These are phyloP conservation scores for Hypoxylon sp. DNA, from an alignment of 2,329 filamentous ascomycete species.

Conservation along the genomic window DNA sequence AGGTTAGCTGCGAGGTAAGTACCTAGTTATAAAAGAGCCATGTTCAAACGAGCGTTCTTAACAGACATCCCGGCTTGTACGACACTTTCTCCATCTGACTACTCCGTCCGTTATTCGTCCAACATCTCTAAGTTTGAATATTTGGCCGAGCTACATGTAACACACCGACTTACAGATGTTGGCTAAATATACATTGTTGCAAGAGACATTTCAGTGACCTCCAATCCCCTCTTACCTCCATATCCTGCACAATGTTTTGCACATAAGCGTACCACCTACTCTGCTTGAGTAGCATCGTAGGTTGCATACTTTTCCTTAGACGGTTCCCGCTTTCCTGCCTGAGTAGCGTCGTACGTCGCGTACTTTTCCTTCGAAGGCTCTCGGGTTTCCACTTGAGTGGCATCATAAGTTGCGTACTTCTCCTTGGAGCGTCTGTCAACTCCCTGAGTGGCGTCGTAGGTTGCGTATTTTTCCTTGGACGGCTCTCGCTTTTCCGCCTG, in stretches of 20 bases:
- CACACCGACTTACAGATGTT: not conserved
- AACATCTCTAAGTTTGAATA: not conserved
- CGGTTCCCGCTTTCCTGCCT: not conserved
- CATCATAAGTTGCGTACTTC: conserved; percentile 1
- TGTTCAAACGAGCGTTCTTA: not conserved
- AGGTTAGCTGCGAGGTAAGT: too few relatives aligned
- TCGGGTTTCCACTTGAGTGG: not conserved
- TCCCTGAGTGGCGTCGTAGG: not conserved
- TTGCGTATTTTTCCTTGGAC: conserved; percentile 9
- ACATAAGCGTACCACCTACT: not conserved
- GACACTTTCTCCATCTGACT: not conserved
- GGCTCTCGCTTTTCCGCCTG: not conserved
- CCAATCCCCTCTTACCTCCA: not conserved
- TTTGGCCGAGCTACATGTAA: not conserved
- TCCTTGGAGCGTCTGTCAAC: not conserved
- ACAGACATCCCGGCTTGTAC: not conserved
- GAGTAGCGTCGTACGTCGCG: too few relatives aligned
- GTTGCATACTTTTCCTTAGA: conserved; percentile 10
- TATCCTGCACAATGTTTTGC: not conserved
- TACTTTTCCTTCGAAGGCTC: too few relatives aligned
- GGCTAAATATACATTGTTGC: not conserved
- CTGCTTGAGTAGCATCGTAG: conserved; percentile 12
- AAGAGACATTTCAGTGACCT: not conserved
- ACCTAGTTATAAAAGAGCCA: too few relatives aligned
- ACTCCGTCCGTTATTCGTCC: not conserved